Percentiles rank a stretch among this genome's conserved stretches.
phyloP scores from a whole-genome alignment of 768 basidiomycete genomes.

The Tylopilus plumbeoviolaceoides region DNA sequence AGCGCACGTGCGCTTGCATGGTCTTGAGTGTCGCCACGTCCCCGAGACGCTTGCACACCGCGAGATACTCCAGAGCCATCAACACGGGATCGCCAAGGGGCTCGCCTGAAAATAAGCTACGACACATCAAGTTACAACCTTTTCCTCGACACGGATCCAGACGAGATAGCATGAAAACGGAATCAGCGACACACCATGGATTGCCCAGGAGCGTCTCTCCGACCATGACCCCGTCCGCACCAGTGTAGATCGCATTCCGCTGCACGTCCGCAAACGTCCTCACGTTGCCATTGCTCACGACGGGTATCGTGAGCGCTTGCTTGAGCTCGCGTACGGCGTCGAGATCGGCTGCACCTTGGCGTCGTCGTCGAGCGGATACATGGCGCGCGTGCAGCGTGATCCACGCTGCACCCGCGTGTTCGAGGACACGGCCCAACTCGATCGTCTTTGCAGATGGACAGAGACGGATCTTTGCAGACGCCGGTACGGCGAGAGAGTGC shows the following conservation, averaged over 20 bases:
- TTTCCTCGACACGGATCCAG: no score
- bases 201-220: slow-evolving; percentile 74
- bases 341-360: slow-evolving; percentile 71
- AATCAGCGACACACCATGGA: slow-evolving; percentile 47
- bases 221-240: slow-evolving; percentile 76
- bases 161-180: no score
- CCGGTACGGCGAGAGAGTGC: slow-evolving; percentile 57
- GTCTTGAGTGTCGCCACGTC: slow-evolving; percentile 46
- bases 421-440: slow-evolving; percentile 53
- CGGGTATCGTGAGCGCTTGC: slow-evolving; percentile 46
- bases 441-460: slow-evolving; percentile 53
- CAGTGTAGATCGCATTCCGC: slow-evolving; percentile 50
- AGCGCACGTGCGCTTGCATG: slow-evolving; percentile 60
- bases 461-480: slow-evolving; percentile 60
- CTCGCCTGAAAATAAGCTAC: slow-evolving; percentile 54
- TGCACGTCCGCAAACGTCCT: slow-evolving; percentile 53
- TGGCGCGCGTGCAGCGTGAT: slow-evolving; percentile 72
- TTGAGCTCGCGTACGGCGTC: slow-evolving; percentile 55
- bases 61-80: slow-evolving; percentile 68
- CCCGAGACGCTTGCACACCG: slow-evolving; percentile 50
- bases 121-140: no score
- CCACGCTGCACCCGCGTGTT: slow-evolving; percentile 66
- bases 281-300: slow-evolving; percentile 81
- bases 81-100: slow-evolving; percentile 57
- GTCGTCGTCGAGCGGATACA: slow-evolving; percentile 62